These are phyloP conservation scores for Pseudopyrenochaeta lycopersici DNA, from an alignment of 2,329 filamentous ascomycete genomes.

Conservation along the genomic window DNA sequence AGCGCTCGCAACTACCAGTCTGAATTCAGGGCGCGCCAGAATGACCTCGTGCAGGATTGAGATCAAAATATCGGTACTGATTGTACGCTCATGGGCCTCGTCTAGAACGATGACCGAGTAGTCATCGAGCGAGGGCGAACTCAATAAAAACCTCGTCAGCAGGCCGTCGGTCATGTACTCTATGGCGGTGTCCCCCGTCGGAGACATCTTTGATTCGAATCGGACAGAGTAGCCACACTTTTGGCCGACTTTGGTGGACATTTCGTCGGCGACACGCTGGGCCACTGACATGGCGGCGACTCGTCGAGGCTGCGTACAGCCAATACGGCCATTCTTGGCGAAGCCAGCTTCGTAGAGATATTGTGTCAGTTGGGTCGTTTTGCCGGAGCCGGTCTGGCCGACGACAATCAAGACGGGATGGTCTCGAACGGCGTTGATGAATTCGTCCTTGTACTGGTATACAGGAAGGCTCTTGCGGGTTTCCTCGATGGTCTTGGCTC, in stretches of 20 bases:
- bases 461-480: slow-evolving; percentile 90
- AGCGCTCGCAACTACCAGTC: slow-evolving; percentile 90
- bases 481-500: slow-evolving; percentile 87
- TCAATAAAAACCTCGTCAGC: slow-evolving; percentile 90
- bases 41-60: slow-evolving; percentile 90
- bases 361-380: slow-evolving; percentile 94
- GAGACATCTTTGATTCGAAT: slow-evolving; percentile 83
- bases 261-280: slow-evolving; percentile 93
- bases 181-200: slow-evolving; percentile 83
- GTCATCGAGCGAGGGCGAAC: slow-evolving; percentile 73
- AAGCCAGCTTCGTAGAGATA: slow-evolving; percentile 76
- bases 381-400: slow-evolving; percentile 93
- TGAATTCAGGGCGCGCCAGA: slow-evolving; percentile 82
- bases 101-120: slow-evolving; percentile 96
- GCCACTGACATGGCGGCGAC: slow-evolving; percentile 98
- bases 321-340: slow-evolving; percentile 74
- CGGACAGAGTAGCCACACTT: slow-evolving; percentile 95
- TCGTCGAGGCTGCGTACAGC: slow-evolving; percentile 94
- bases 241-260: slow-evolving; percentile 86
- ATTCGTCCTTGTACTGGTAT: slow-evolving; percentile 84
- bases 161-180: slow-evolving; percentile 99
- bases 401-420: slow-evolving; percentile 92
- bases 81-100: slow-evolving; percentile 93
- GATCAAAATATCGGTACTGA: slow-evolving; percentile 89
- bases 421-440: slow-evolving; percentile 84